Conservation (phyloP, 2,329 filamentous ascomycete genomes). For the Ophiognomonia clavigignenti-juglandacearum region DNA sequence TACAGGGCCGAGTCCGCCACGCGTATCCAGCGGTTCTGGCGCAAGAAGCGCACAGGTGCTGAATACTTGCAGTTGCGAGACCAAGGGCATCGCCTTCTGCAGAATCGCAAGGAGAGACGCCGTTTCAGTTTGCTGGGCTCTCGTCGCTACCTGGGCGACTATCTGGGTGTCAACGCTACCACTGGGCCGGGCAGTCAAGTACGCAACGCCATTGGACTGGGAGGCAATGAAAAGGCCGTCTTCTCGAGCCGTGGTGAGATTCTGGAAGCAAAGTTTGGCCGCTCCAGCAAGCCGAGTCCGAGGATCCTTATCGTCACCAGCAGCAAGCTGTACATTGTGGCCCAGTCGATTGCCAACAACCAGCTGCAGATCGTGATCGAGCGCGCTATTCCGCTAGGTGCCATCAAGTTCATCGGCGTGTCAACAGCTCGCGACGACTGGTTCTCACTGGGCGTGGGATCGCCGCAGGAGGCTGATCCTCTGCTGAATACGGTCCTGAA, state of each 20-base stretch:
- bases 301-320: slow-evolving; percentile 80
- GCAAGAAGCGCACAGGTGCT: slow-evolving; percentile 84
- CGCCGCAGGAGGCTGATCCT: slow-evolving; percentile 88
- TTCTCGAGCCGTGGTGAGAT: slow-evolving; percentile 92
- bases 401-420: slow-evolving; percentile 81
- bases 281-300: slow-evolving; percentile 89
- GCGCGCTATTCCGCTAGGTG: slow-evolving; percentile 73
- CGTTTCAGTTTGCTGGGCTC: slow-evolving; percentile 89
- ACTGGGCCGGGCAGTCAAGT: slow-evolving; percentile 78
- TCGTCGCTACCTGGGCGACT: slow-evolving; percentile 89
- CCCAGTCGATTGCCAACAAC: slow-evolving; percentile 76
- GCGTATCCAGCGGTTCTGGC: slow-evolving; percentile 92
- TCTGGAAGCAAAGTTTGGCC: slow-evolving; percentile 89
- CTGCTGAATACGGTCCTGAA: slow-evolving; percentile 91
- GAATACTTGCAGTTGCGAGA: slow-evolving; percentile 87
- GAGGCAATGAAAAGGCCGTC: slow-evolving; percentile 66
- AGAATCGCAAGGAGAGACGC: slow-evolving; percentile 82
- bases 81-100: slow-evolving; percentile 76
- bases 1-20: slow-evolving; percentile 91
- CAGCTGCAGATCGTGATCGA: slow-evolving; percentile 79
- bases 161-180: slow-evolving; percentile 78
- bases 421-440: slow-evolving; percentile 89
- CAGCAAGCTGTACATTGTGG: slow-evolving; percentile 83
- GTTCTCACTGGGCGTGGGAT: slow-evolving; percentile 90
- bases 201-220: slow-evolving; percentile 67